Conservation (phyloP, 106 monocot genomes). For the Gastrodia elata region DNA sequence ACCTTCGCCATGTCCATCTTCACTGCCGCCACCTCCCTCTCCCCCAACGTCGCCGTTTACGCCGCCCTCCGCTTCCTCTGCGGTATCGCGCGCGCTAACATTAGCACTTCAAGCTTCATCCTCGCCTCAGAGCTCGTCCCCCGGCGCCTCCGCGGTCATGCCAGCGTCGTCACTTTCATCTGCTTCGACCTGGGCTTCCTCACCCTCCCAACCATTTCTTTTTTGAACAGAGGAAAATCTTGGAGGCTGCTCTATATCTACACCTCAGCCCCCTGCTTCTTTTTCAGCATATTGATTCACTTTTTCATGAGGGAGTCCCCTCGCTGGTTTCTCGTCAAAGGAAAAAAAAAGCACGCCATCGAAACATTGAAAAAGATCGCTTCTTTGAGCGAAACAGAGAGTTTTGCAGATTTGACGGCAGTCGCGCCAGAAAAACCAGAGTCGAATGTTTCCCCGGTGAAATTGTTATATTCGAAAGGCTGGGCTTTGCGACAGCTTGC, state of each 20-base stretch:
- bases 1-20: slow-evolving; percentile 17
- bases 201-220: slow-evolving; percentile 19
- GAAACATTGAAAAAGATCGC: background rate
- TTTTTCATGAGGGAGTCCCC: slow-evolving; percentile 22
- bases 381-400: background rate
- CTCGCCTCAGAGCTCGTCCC: slow-evolving; percentile 16
- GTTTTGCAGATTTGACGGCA: background rate
- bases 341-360: slow-evolving; percentile 2
- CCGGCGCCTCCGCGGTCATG: slow-evolving; percentile 1
- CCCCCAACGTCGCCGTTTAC: slow-evolving; percentile 22
- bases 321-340: slow-evolving; percentile 16
- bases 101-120: slow-evolving; percentile 15
- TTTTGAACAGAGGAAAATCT: slow-evolving; percentile 6
- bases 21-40: slow-evolving; percentile 4
- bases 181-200: slow-evolving; percentile 18
- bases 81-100: slow-evolving; percentile 20
- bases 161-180: slow-evolving; percentile 17
- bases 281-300: slow-evolving; percentile 12
- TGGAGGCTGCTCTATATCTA: slow-evolving; percentile 29
- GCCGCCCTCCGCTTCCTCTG: slow-evolving; percentile 7
- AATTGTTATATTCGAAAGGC: background rate
- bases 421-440: background rate
- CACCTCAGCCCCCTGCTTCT: slow-evolving; percentile 16
- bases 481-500: slow-evolving; percentile 2
- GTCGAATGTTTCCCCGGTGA: background rate